Evolutionary conservation across 352 stramenopile genomes (phyloP).

Genomic region (Bremia lactucae): DNA sequence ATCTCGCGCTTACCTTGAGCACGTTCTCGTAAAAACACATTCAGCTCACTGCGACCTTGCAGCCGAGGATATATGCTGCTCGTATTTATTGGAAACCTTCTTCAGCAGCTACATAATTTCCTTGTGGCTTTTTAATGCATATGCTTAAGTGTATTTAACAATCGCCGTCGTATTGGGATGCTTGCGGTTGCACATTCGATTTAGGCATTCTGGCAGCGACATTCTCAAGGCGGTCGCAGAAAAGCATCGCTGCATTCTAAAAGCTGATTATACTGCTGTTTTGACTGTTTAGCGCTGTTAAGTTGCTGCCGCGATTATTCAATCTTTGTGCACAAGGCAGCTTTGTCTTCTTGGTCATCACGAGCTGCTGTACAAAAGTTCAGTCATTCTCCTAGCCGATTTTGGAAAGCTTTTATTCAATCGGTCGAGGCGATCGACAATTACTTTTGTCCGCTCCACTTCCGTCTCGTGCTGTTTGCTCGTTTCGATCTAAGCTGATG

Average conservation of each 20-base stretch:
- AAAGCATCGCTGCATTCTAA: slow-evolving; percentile 3
- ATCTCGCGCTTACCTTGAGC: slow-evolving; percentile 81
- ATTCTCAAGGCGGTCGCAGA: slow-evolving; percentile 27
- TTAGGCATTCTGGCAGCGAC: slow-evolving; percentile 28
- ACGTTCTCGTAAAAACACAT: slow-evolving; percentile 69
- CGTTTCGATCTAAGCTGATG: slow-evolving; percentile 87
- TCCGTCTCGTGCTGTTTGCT: slow-evolving; percentile 84
- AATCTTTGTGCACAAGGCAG: slow-evolving; percentile 50
- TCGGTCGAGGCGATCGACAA: slow-evolving; percentile 81
- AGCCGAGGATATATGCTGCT: slow-evolving; percentile 49
- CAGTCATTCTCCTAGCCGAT: slow-evolving; percentile 91
- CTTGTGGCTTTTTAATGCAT: slow-evolving; percentile 82
- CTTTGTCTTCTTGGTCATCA: slow-evolving; percentile 87
- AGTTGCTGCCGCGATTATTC: slow-evolving; percentile 40
- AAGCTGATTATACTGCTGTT: slow-evolving; percentile 22
- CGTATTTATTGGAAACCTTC: slow-evolving; percentile 73
- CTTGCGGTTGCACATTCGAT: slow-evolving; percentile 11
- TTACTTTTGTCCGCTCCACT: slow-evolving; percentile 85
- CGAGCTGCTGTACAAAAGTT: slow-evolving; percentile 88
- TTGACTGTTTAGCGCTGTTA: slow-evolving; percentile 33
- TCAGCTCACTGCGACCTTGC: slow-evolving; percentile 71
- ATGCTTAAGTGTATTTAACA: slow-evolving; percentile 4
- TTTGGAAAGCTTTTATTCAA: slow-evolving; percentile 86
- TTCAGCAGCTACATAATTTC: slow-evolving; percentile 89
- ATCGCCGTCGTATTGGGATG: slow-evolving; percentile 19